Base-by-base conservation (phyloP, 192 early-diverging fungal genomes). In the Spizellomyces sp. region DNA sequence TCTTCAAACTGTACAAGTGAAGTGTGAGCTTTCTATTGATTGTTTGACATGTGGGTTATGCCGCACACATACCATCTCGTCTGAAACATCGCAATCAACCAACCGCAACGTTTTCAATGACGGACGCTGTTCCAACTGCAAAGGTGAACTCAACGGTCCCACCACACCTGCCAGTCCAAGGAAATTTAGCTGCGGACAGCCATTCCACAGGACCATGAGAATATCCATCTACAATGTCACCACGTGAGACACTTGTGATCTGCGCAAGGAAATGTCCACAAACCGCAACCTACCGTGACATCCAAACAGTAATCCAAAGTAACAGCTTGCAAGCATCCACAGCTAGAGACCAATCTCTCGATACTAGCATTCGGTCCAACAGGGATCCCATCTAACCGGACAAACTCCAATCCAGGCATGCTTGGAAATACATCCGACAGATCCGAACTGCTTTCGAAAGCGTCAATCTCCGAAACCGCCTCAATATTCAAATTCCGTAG, bases 61-160 rank as follows among this genome's bases (percentile, higher is more conserved):
- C 17, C 0, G 4, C 58, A 78, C 27, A 36, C 27, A 36, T 36
- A 36, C 69, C 71, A 83, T 48, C 22, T 44, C 59, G 67, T 86
- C 81, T 17, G 48, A 70, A 8, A 86, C 80, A 36, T 86, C 79
- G 69, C 84, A 86, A 69, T 86, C 84, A 4, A 86, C 84, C 14
- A 86, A 66, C 41, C 84, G 75, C 6, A 86, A 59, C 42, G 80
- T 80, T 19, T 75, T 61, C 43, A 86, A 48, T 9, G 56, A 67
- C n/a, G 56, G 19, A 45, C 73, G 77, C 27, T n/a, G n/a, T 45
- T 62, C 58, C 45, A 85, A 55, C 10, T 17, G 9, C n/a, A 65
- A 10, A 36, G 15, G 21, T 10, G 69, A 9, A 12, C 45, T 55
- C 47, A 75, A 19, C 17, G 73, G 66, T 52, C 76, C 79, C 10